These are phyloP conservation scores for Cyamopsis tetragonoloba DNA, from an alignment of 306 rosid species.

Conservation along the genomic window DNA sequence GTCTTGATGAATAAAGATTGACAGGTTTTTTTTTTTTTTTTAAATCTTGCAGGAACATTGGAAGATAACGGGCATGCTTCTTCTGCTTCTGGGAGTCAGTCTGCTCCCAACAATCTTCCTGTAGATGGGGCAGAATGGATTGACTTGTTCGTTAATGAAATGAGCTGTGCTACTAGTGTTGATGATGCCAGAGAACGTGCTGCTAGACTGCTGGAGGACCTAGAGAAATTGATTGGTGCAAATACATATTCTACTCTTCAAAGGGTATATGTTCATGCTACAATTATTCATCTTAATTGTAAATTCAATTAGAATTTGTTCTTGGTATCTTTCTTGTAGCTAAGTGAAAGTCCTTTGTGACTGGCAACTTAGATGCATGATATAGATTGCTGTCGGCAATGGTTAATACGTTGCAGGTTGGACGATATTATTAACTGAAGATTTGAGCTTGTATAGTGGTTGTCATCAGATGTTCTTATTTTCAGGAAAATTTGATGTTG, in stretches of 20 bases:
- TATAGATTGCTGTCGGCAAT: background rate
- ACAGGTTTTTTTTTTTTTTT: background rate
- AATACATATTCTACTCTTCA: constrained; percentile 52
- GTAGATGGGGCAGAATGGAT: constrained; percentile 83
- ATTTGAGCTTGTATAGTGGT: background rate
- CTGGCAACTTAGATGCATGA: background rate
- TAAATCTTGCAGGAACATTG: constrained; percentile 34
- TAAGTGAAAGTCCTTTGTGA: background rate
- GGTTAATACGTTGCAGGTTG: background rate
- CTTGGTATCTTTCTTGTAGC: background rate
- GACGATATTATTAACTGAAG: background rate
- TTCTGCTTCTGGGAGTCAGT: constrained; percentile 41
- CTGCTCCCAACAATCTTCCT: constrained; percentile 53
- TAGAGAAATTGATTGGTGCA: constrained; percentile 70
- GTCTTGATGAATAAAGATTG: background rate
- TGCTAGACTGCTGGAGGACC: constrained; percentile 62
- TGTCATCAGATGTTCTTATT: constrained; percentile 1
- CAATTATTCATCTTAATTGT: background rate
- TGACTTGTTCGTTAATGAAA: constrained; percentile 76
- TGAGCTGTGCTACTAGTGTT: constrained; percentile 61
- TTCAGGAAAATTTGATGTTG: constrained; percentile 78
- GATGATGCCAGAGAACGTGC: constrained; percentile 89
- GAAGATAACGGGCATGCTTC: constrained; percentile 37
- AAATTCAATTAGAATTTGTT: background rate
- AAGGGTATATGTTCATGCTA: constrained; percentile 43